These are phyloP conservation scores for Chrysanthemum lavandulifolium DNA, from an alignment of 129 eudicot species.

Conservation along the genomic window DNA sequence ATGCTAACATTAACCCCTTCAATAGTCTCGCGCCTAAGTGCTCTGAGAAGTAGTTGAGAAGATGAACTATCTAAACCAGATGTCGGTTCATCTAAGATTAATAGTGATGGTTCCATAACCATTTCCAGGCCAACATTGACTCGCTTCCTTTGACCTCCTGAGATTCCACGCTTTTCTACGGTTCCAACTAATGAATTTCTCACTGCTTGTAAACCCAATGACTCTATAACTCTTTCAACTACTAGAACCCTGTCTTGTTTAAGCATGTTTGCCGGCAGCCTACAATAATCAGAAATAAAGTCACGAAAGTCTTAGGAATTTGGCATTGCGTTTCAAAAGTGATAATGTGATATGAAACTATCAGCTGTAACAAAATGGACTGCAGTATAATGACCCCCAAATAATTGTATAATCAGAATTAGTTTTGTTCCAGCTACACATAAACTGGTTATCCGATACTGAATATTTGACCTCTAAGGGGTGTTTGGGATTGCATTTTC, in stretches of 20 bases:
- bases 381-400: too few relatives aligned
- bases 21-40: conserved; percentile 82
- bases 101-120: conserved; percentile 94
- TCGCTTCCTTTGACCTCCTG: conserved; percentile 95
- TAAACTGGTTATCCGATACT: background rate
- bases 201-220: conserved; percentile 77
- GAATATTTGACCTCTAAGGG: too few relatives aligned
- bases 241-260: conserved; percentile 79
- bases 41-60: conserved; percentile 82
- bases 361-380: too few relatives aligned
- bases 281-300: conserved; percentile 26
- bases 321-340: too few relatives aligned
- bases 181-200: conserved; percentile 87
- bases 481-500: too few relatives aligned
- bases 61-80: conserved; percentile 97
- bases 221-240: conserved; percentile 81
- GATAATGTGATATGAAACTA: too few relatives aligned
- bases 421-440: too few relatives aligned
- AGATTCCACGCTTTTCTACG: conserved; percentile 91
- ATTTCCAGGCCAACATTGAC: conserved; percentile 93
- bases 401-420: too few relatives aligned
- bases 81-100: conserved; percentile 91
- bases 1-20: conserved; percentile 90
- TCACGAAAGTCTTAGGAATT: too few relatives aligned
- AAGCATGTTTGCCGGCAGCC: conserved; percentile 70